These are phyloP conservation scores for Alopecurus myosuroides DNA, from an alignment of 176 grass and related monocot species.

Conservation along the genomic window DNA sequence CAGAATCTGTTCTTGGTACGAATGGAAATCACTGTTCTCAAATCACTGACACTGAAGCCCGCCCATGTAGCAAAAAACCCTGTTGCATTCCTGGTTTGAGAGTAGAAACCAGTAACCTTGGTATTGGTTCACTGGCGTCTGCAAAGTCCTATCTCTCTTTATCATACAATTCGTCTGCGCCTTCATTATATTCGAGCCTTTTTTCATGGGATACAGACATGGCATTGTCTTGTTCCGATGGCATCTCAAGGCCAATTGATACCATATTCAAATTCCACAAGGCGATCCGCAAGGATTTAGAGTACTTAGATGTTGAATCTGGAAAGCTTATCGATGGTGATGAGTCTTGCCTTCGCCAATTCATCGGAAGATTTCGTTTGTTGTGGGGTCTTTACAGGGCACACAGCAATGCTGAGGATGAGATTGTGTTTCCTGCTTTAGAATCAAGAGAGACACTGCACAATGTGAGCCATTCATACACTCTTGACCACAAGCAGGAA, in stretches of 20 bases:
- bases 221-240: constrained; percentile 44
- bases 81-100: constrained; percentile 88
- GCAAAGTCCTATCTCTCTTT: constrained; percentile 45
- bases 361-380: constrained; percentile 91
- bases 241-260: constrained; percentile 82
- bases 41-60: constrained; percentile 35
- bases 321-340: constrained; percentile 85
- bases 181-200: constrained; percentile 85
- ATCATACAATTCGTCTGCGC: constrained; percentile 57
- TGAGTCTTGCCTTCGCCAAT: constrained; percentile 65
- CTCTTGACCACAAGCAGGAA: constrained; percentile 99
- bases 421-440: constrained; percentile 97
- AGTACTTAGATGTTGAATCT: constrained; percentile 91
- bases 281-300: constrained; percentile 94
- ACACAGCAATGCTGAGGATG: constrained; percentile 98
- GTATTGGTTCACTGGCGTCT: constrained; percentile 43
- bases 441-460: constrained; percentile 94
- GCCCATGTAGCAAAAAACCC: constrained; percentile 50
- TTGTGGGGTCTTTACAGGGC: constrained; percentile 95
- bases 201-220: constrained; percentile 80
- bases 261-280: constrained; percentile 99
- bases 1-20: constrained; percentile 33
- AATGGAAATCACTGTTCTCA: constrained; percentile 39
- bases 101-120: constrained; percentile 57
- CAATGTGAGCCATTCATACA: constrained; percentile 98